phyloP scores from a whole-genome alignment of 441 rosid species.

The Bruguiera hainesii region DNA sequence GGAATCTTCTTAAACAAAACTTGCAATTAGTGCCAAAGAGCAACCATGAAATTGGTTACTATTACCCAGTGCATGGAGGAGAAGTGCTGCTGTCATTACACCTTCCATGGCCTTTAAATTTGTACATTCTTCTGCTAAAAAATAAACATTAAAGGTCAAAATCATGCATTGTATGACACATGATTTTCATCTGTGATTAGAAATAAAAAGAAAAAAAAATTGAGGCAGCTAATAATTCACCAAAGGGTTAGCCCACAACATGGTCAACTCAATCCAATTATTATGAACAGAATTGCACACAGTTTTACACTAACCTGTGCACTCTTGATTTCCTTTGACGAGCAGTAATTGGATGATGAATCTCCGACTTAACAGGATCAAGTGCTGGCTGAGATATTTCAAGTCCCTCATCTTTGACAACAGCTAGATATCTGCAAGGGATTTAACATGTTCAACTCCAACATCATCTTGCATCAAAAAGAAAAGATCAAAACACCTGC shows the following conservation, averaged over 20 bases:
- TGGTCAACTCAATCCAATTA: neutral
- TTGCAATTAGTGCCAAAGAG: neutral
- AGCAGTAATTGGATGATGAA: constrained; percentile 74
- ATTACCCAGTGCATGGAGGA: constrained; percentile 91
- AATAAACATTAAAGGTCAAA: neutral
- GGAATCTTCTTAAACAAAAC: neutral
- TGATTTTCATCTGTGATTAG: too few species aligned
- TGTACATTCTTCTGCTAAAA: constrained; percentile 62
- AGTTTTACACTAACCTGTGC: constrained; percentile 48
- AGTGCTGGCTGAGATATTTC: constrained; percentile 94
- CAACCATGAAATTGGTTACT: neutral
- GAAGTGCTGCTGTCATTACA: constrained; percentile 68
- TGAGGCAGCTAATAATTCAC: neutral
- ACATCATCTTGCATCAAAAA: neutral
- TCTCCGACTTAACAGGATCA: constrained; percentile 55
- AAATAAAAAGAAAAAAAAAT: neutral
- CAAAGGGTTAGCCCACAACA: neutral
- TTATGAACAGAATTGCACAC: neutral
- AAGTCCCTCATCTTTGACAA: constrained; percentile 65
- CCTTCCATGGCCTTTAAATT: constrained; percentile 62
- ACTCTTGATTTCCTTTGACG: constrained; percentile 47
- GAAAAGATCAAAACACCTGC: neutral
- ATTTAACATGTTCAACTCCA: neutral
- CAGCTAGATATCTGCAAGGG: constrained; percentile 24
- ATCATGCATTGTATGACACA: neutral